Base-by-base conservation (phyloP, 441 rosid genomes). In the Populus hybrid region DNA sequence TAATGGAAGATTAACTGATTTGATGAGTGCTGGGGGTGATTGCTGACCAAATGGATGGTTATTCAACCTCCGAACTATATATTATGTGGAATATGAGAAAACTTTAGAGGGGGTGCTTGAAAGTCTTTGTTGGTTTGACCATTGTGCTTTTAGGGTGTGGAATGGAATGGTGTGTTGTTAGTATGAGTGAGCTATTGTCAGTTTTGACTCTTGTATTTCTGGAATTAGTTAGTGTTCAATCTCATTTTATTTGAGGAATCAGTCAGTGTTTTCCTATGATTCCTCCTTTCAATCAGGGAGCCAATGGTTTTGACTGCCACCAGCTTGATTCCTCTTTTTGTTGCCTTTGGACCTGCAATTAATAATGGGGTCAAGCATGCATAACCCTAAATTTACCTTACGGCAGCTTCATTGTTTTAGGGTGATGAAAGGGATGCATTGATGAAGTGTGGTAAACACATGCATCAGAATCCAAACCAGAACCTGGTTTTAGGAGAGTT, bases 151-250 rank as follows among this genome's bases (percentile, higher is more conserved):
- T 74, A 70, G 85, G 83, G 84, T 81, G 83, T 64, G 81, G 79
- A 77, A 80, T 81, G 86, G 80, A 75, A 79, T 82, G 85, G 73
- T 79, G 80, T 80, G 77, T 26, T 77, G 81, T 67, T 36, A 21
- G 87, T 85, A 82, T 70, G 85, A 82, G 84, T 82, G 90, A 84
- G 85, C 67, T 70, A 75, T 73, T 74, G 82, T 77, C 73, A 35
- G 70, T 79, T 79, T 77, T 70, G 18, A 74, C 81, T 77, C 82
- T 78, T 74, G 73, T 84, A 82, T 77, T 84, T 70, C 85, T 88
- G 90, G 82, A 83, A 79, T 82, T 88, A 84, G 88, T 80, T 78
- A 83, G 90, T 50, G 46, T 82, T 83, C 76, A 83, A 81, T 81
- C 76, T 70, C 71, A 36, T 80, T 74, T 77, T 24, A 61, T 63